Percentiles rank a stretch among this genome's conserved stretches.
phyloP scores from a whole-genome alignment of 2,329 filamentous ascomycete species.

The Aspergillus jensenii region DNA sequence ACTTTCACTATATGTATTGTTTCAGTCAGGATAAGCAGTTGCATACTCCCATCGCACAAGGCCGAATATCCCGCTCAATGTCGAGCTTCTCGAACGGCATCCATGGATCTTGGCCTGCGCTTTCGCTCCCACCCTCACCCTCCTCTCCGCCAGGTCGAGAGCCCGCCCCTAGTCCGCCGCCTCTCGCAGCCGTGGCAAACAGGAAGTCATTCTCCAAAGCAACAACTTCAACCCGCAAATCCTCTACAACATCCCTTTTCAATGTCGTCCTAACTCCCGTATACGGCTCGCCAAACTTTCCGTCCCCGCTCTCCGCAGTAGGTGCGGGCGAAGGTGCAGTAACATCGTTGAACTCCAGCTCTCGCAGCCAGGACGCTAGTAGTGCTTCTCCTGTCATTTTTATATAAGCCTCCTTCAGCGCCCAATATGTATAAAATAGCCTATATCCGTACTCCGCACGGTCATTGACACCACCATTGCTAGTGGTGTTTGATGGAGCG shows the following conservation, averaged over 20 bases:
- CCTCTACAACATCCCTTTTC: constrained; percentile 46
- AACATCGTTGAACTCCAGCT: constrained; percentile 62
- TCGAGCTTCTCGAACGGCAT: constrained; percentile 45
- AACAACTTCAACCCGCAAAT: constrained; percentile 58
- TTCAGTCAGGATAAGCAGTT: constrained; percentile 23
- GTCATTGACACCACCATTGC: background rate
- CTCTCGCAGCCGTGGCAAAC: constrained; percentile 55
- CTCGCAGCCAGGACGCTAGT: constrained; percentile 59
- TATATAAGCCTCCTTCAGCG: constrained; percentile 66
- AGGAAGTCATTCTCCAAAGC: constrained; percentile 61
- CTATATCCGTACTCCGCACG: constrained; percentile 58
- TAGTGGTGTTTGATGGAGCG: background rate
- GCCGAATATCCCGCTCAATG: constrained; percentile 47
- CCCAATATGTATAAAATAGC: constrained; percentile 65
- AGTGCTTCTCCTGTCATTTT: constrained; percentile 66
- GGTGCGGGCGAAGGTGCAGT: constrained; percentile 55
- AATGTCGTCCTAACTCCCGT: constrained; percentile 51
- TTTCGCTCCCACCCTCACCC: background rate
- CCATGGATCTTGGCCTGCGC: constrained; percentile 30
- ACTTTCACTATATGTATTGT: no score
- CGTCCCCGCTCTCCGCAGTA: constrained; percentile 14
- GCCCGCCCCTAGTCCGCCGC: constrained; percentile 35
- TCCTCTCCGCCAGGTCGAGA: background rate
- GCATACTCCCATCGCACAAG: constrained; percentile 43
- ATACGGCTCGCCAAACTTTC: constrained; percentile 38